Evolutionary conservation across 1,284 basidiomycete species (phyloP), one percentile per base, ranked within the genome.

Genomic region (Phellopilus nigrolimitatus): DNA sequence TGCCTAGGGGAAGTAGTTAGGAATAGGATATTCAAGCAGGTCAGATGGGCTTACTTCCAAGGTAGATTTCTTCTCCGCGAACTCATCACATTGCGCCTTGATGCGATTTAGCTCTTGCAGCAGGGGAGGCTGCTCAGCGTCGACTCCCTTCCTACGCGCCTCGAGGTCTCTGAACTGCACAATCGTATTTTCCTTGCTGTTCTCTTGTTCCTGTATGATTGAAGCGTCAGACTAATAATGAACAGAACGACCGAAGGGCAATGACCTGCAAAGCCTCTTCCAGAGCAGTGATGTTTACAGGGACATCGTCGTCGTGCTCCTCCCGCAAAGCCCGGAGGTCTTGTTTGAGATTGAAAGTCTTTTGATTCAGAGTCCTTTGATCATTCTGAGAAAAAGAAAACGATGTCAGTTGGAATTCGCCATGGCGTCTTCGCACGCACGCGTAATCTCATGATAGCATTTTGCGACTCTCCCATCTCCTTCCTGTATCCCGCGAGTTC

Each of bases 281-380:
- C 19, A 93, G 70, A 4, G 76, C 80, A 19, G 79, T 74, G 13
- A 93, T 75, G 59, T 81, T 82, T 12, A 78, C 79, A 1, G 91
- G 88, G 59, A 87, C 71, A 27, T 86, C 84, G 42, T 90, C 84
- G 51, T 85, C 84, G 17, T 80, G 75, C 58, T 88, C 84, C 21
- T 80, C 71, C 54, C 76, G 72, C 8, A 82, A 60, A 4, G 66
- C 61, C n/a, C 64, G 60, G 27, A 75, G 68, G 5, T 60, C 53
- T 9, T 59, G 47, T 61, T 68, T 73, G 17, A 66, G 59, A 12
- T 43, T 52, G 53, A 57, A 61, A 22, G 70, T 57, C 24, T 60
- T 60, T 17, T 66, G 62, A 8, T 64, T 54, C 19, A 65, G 50
- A 10, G 21, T 30, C 34, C 58, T 63, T 38, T 64, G 64, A 44